Conservation (phyloP, 202 grass and related monocot species). For the Panicum hallii region DNA sequence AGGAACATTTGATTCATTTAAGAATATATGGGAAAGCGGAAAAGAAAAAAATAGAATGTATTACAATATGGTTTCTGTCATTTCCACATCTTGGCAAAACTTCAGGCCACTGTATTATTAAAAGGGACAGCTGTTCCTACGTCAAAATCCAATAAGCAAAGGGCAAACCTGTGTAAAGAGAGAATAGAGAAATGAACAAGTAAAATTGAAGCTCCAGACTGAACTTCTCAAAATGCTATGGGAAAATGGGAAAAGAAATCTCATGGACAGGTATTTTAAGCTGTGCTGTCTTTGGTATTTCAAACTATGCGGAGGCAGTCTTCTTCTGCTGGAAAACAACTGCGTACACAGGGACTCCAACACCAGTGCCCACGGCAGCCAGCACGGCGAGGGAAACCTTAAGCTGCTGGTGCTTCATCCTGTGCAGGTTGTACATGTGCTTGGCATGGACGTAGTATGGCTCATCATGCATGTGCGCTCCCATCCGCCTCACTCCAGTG, state of each 20-base stretch:
- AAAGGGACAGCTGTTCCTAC: not conserved
- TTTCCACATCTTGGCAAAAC: conserved; percentile 17
- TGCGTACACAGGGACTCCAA: conserved; percentile 63
- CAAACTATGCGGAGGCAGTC: conserved; percentile 60
- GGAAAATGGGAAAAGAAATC: not conserved
- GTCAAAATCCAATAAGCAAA: not conserved
- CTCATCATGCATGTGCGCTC: conserved; percentile 55
- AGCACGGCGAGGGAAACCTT: conserved; percentile 59
- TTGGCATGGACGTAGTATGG: conserved; percentile 74
- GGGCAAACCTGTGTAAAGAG: not conserved
- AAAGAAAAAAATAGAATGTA: not conserved
- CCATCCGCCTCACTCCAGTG: conserved; percentile 66
- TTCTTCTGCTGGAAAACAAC: conserved; percentile 79
- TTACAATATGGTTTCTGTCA: conserved; percentile 13
- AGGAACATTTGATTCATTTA: not conserved
- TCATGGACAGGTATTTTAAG: conserved; percentile 4
- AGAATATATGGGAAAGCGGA: not conserved
- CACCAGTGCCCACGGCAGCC: conserved; percentile 51
- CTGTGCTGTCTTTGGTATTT: not conserved
- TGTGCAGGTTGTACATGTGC: conserved; percentile 87
- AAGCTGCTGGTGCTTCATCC: conserved; percentile 68
- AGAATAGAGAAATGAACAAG: not conserved
- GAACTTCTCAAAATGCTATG: not conserved
- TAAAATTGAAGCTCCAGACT: conserved; percentile 2
- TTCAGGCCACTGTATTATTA: conserved; percentile 36